phyloP scores from a whole-genome alignment of 768 basidiomycete genomes.

The Agrocybe chaxingu region DNA sequence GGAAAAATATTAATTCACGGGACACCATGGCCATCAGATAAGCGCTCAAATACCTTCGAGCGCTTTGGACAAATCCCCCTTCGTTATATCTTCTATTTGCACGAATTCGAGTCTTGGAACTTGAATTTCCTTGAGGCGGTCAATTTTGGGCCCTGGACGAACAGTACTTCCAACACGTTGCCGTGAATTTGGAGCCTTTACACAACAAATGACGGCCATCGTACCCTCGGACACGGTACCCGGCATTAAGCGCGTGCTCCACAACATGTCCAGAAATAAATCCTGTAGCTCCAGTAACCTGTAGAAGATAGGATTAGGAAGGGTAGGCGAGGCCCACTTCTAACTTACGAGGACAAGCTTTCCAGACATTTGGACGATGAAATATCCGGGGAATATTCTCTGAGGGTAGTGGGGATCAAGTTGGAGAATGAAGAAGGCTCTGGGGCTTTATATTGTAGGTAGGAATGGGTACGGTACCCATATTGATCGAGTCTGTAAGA shows the following conservation, averaged over 20 bases:
- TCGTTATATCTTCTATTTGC: conserved; percentile 24
- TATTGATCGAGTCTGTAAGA: too few species aligned
- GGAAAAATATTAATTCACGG: conserved; percentile 3
- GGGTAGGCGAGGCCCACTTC: too few species aligned
- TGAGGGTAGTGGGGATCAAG: too few species aligned
- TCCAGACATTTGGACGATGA: too few species aligned
- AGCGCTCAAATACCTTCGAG: conserved; percentile 24
- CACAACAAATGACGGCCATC: conserved; percentile 2
- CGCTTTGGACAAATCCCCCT: conserved; percentile 40
- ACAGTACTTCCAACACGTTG: background rate
- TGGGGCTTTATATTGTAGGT: too few species aligned
- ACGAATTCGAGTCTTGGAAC: conserved; percentile 23
- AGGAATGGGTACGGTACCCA: too few species aligned
- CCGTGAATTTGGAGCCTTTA: background rate
- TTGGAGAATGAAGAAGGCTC: too few species aligned
- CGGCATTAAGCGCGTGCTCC: conserved; percentile 24
- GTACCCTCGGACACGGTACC: conserved; percentile 35
- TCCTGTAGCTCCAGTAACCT: conserved; percentile 37
- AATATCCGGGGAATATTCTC: too few species aligned
- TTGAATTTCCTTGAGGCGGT: conserved; percentile 25
- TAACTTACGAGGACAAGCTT: too few species aligned
- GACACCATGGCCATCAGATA: too few species aligned
- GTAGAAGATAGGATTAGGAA: background rate
- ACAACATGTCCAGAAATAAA: conserved; percentile 37
- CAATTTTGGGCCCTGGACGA: conserved; percentile 17